These are phyloP conservation scores for Helicocarpus griseus DNA, from an alignment of 2,329 filamentous ascomycete genomes.

Conservation along the genomic window DNA sequence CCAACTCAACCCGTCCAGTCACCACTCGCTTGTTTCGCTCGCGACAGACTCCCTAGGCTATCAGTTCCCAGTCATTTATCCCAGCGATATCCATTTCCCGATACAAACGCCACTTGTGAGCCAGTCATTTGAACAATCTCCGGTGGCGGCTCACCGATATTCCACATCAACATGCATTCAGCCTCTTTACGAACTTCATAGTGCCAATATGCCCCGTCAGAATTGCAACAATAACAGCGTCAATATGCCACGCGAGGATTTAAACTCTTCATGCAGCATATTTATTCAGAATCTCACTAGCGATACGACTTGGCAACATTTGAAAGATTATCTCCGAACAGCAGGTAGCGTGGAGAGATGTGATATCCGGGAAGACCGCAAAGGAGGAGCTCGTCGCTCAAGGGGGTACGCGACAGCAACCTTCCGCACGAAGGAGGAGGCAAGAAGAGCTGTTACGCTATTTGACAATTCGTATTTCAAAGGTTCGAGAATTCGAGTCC, in stretches of 20 bases:
- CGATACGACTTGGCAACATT: constrained; percentile 19
- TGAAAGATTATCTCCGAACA: constrained; percentile 21
- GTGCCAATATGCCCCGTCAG: constrained; percentile 7
- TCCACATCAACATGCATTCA: constrained; percentile 16
- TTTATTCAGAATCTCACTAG: constrained; percentile 21
- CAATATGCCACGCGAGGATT: constrained; percentile 2
- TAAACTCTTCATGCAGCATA: constrained; percentile 10
- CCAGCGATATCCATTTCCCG: constrained; percentile 11
- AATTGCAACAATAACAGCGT: constrained; percentile 7
- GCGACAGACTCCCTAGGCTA: constrained; percentile 11
- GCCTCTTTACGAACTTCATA: constrained; percentile 11
- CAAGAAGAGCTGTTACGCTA: constrained; percentile 23
- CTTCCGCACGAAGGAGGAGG: constrained; percentile 26
- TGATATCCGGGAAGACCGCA: constrained; percentile 20
- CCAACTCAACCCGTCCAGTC: constrained; percentile 3
- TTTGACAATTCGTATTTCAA: constrained; percentile 27
- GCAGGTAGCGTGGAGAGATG: constrained; percentile 25
- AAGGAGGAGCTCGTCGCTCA: constrained; percentile 12
- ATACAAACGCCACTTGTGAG: constrained; percentile 22
- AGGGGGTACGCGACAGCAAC: constrained; percentile 22
- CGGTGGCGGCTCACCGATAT: constrained; percentile 22
- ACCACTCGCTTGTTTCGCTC: constrained; percentile 8
- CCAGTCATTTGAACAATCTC: constrained; percentile 20
- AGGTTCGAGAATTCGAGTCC: constrained; percentile 25
- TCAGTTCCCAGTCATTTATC: constrained; percentile 10